Evolutionary conservation across 495 filamentous ascomycete species (phyloP).

Genomic region (Monascus purpureus): DNA sequence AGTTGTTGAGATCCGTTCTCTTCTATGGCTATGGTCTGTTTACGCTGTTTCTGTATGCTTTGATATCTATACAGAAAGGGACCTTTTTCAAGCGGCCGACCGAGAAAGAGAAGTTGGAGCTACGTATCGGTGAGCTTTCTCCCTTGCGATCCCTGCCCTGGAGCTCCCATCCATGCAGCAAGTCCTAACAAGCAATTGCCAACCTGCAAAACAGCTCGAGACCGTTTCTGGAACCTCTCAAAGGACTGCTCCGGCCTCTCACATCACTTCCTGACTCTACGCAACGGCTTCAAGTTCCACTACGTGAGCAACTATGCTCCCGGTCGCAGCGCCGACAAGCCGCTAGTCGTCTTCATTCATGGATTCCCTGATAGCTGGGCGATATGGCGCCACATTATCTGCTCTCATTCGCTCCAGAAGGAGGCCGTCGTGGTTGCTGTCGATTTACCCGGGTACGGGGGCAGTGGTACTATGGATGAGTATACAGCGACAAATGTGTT

Average conservation of each 20-base stretch:
- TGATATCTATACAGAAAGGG: constrained; percentile 11
- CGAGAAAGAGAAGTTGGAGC: constrained; percentile 23
- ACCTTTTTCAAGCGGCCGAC: constrained; percentile 20
- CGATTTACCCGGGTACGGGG: constrained; percentile 43
- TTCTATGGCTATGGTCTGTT: constrained; percentile 24
- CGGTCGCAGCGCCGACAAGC: constrained; percentile 15
- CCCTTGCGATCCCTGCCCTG: too few relatives aligned
- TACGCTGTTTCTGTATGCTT: constrained; percentile 14
- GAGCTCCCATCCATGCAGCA: too few relatives aligned
- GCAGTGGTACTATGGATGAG: constrained; percentile 29
- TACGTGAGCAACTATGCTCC: constrained; percentile 31
- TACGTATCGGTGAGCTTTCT: constrained; percentile 28
- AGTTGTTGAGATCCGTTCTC: constrained; percentile 6
- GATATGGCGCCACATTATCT: constrained; percentile 32
- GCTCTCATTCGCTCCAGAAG: constrained; percentile 16
- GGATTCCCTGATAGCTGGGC: constrained; percentile 46
- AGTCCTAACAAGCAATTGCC: too few relatives aligned
- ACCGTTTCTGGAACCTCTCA: constrained; percentile 33
- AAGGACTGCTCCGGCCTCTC: constrained; percentile 23
- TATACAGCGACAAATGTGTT: constrained; percentile 36
- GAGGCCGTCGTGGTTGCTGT: constrained; percentile 31
- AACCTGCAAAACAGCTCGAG: constrained; percentile 27
- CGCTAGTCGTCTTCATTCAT: constrained; percentile 41
- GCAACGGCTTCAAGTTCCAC: constrained; percentile 36
- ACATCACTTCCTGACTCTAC: constrained; percentile 34